A percentile compares a stretch with the other conserved stretches of the same genome.
phyloP scores from a whole-genome alignment of 495 filamentous ascomycete genomes.

The Trichoderma asperelloides region DNA sequence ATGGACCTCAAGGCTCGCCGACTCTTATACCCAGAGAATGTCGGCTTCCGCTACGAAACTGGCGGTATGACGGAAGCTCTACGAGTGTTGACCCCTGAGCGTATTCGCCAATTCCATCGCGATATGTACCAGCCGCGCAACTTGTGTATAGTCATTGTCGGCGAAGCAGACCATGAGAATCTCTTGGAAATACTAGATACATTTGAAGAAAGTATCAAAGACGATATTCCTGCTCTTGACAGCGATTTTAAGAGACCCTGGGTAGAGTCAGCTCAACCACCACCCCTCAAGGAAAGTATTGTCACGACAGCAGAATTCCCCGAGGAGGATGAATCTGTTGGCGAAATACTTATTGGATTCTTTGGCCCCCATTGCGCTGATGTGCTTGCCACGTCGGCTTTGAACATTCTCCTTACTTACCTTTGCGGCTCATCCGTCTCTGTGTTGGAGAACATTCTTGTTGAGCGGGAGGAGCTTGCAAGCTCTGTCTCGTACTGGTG shows the following conservation, averaged over 20 bases:
- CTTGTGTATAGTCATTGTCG: constrained; percentile 78
- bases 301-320: constrained; percentile 82
- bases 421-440: constrained; percentile 88
- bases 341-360: constrained; percentile 75
- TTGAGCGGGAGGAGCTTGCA: constrained; percentile 87
- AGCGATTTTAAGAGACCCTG: constrained; percentile 79
- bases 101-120: constrained; percentile 85
- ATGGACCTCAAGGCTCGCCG: constrained; percentile 73
- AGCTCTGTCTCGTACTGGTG: constrained; percentile 70
- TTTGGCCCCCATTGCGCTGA: constrained; percentile 76
- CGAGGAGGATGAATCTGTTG: constrained; percentile 89
- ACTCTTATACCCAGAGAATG: constrained; percentile 75
- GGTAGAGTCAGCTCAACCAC: constrained; percentile 74
- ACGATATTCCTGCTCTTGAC: constrained; percentile 64
- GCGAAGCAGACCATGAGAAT: constrained; percentile 76
- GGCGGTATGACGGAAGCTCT: constrained; percentile 93
- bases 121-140: constrained; percentile 99
- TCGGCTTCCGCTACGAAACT: constrained; percentile 94
- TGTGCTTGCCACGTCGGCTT: constrained; percentile 49
- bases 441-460: constrained; percentile 79
- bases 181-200: constrained; percentile 72
- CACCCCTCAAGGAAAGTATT: constrained; percentile 56
- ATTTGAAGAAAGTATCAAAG: constrained; percentile 80
- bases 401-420: constrained; percentile 72
- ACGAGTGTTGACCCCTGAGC: constrained; percentile 72